Percentiles rank a stretch among this genome's conserved stretches.
Evolutionary conservation across 768 basidiomycete species (phyloP).

Genomic region (Podaxis sp.): DNA sequence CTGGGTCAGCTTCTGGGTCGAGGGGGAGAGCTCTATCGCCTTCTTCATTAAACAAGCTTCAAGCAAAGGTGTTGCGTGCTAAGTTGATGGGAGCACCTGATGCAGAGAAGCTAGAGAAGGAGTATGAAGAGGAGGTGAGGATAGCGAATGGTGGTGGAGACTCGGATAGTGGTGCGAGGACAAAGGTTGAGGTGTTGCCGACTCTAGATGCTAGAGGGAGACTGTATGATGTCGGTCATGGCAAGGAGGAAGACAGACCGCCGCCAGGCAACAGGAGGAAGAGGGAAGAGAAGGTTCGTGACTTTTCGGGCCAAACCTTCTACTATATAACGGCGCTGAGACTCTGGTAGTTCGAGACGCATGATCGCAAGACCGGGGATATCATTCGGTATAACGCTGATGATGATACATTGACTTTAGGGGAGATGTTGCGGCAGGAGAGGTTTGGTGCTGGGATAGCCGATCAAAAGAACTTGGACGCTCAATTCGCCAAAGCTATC

Average conservation of each 20-base stretch:
- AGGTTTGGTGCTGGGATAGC: constrained; percentile 84
- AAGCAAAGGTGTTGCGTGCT: constrained; percentile 90
- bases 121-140: constrained; percentile 75
- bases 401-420: constrained; percentile 82
- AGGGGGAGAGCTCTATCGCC: constrained; percentile 58
- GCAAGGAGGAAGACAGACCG: constrained; percentile 53
- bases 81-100: constrained; percentile 82
- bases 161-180: constrained; percentile 45
- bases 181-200: constrained; percentile 81
- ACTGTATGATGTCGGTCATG: constrained; percentile 88
- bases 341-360: constrained; percentile 71
- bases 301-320: constrained; percentile 7
- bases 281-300: constrained; percentile 69
- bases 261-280: constrained; percentile 73
- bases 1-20: constrained; percentile 31
- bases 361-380: constrained; percentile 88
- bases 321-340: constrained; percentile 1
- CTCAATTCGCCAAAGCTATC: constrained; percentile 85
- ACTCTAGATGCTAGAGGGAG: constrained; percentile 83
- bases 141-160: constrained; percentile 45
- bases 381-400: constrained; percentile 87
- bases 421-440: constrained; percentile 93
- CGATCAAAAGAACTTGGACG: constrained; percentile 91
- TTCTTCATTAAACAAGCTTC: constrained; percentile 85
- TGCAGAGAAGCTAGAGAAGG: constrained; percentile 73